Base-by-base conservation (phyloP, 805 yeast species). In the Suhomyces tanzawaensis region DNA sequence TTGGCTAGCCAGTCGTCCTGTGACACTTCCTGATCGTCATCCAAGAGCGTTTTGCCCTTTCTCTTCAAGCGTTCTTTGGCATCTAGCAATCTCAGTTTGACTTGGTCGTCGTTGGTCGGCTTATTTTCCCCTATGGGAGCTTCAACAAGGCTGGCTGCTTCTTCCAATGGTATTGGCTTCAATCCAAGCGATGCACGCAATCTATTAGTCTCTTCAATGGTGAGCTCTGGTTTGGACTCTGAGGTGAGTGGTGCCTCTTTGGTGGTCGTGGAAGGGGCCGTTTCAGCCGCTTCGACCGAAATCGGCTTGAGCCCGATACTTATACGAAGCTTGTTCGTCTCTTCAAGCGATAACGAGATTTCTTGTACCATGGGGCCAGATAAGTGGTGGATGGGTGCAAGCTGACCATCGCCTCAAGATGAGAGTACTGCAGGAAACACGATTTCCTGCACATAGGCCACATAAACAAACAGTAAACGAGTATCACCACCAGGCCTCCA, bases 191-290 rank as follows among this genome's bases (percentile, higher is more conserved):
- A 66, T 5, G 60, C 44, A 17, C 87, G 58, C 6, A 78, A 60
- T 46, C 58, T 62, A 49, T 81, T 80, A 0, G 85, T 81, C 42
- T 80, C 84, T 41, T 73, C 79, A 1, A 81, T 57, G 57, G 52
- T 57, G 41, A 55, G 57, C 46, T 45, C 60, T 26, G 32, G n/a
- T 14, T 29, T 17, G 21, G 32, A 4, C 32, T 14, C 18, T 7
- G 37, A 13, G n/a, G n/a, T n/a, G n/a, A n/a, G n/a, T n/a, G n/a
- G n/a, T n/a, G n/a, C n/a, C n/a, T n/a, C 27, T n/a, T 24, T 24
- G 27, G 12, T 24, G 12, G 27, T 11, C 29, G 17, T 13, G 29
- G 6, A 12, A 8, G 5, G 30, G 19, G 30, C 19, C 30, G 17
- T 28, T 28, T 28, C 12, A 7, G 12, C 25, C 4, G 39, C 6